Base-by-base conservation (phyloP, 805 yeast genomes). In the Cyberlindnera nakhonratchasimensis region DNA sequence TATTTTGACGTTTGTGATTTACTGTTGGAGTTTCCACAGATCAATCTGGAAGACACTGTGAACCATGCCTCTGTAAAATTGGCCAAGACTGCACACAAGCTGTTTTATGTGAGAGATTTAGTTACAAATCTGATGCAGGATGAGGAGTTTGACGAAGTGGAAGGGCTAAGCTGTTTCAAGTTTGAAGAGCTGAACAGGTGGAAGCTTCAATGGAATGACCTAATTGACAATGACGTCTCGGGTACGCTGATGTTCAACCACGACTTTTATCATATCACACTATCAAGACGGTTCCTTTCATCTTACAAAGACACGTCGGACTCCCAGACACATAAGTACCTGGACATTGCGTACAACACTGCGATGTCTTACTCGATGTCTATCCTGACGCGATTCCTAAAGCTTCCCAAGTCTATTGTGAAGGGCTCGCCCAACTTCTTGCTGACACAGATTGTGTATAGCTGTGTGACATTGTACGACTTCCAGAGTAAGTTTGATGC, bases 371-470 rank as follows among this genome's bases (percentile, higher is more conserved):
- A 72, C 48, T 67, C 78, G 2, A 67, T 73, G 44, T 65, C 72
- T 2, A 64, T 76, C 17, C 51, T 78, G 28, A 64, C 67, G 12
- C 69, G 70, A 22, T 67, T 77, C 42, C 52, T 76, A 13, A 55
- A 66, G 20, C 54, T 76, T 18, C 72, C 76, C 3, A 63, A 74
- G 4, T 60, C 71, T 2, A 54, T 74, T 21, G 71, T 79, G 2
- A 71, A 72, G 50, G 82, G 82, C 0, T 73, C 80, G 9, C 83
- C 85, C 1, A 67, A 70, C 2, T 69, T 71, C 37, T 68, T 77
- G 3, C 58, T 75, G 39, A 69, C 74, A 46, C 77, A 77, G 47
- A 65, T 77, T 16, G 75, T 77, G 6, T 79, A 76, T 54, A 71
- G 80, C 0, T 75, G 80, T 51, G 53, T 77, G 29, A 71, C 79